Evolutionary conservation across 2,329 filamentous ascomycete species (phyloP).

Genomic region (Metarhizium sp.): DNA sequence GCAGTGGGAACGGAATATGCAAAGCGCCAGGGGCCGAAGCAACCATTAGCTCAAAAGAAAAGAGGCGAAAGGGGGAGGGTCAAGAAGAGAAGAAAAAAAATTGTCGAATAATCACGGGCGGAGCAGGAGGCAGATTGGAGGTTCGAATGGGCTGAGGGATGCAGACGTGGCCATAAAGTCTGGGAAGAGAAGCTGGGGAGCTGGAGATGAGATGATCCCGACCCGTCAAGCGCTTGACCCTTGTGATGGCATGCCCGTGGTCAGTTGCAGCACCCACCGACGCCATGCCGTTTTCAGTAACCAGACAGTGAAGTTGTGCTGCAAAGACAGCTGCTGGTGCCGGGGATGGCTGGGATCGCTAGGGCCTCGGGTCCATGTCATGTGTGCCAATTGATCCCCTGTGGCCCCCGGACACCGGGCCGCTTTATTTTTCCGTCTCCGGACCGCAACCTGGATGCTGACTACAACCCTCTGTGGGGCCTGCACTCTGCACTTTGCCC

Average conservation of each 20-base stretch:
- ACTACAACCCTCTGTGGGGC: too few relatives aligned
- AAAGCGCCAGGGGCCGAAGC: not conserved
- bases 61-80: not conserved
- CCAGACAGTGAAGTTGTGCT: not conserved
- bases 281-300: not conserved
- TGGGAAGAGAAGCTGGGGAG: not conserved
- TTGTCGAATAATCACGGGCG: not conserved
- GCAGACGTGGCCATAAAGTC: not conserved
- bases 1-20: constrained; percentile 9
- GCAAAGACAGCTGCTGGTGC: not conserved
- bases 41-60: not conserved
- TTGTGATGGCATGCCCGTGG: not conserved
- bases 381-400: too few relatives aligned
- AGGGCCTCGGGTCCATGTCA: too few relatives aligned
- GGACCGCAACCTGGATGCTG: not conserved
- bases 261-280: not conserved
- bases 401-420: not conserved
- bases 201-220: not conserved
- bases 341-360: too few relatives aligned
- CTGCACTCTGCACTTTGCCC: too few relatives aligned
- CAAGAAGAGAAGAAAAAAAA: not conserved
- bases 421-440: constrained; percentile 5
- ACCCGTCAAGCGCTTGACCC: not conserved
- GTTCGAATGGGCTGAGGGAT: constrained; percentile 1
- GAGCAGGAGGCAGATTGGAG: not conserved